Base-by-base conservation (phyloP, 441 rosid genomes). In the Populus tomentosa region DNA sequence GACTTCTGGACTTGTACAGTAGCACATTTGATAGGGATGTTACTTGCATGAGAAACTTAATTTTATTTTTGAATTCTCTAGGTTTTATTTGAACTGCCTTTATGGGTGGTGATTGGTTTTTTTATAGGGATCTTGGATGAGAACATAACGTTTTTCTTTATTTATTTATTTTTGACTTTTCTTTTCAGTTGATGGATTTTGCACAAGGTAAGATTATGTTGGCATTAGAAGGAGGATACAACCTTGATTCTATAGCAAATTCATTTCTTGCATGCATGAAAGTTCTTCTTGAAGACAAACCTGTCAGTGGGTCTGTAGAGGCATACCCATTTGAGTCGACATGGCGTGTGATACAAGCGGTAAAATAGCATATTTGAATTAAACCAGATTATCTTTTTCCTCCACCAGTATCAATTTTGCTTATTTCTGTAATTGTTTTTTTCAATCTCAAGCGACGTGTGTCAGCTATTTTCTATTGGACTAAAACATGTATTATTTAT, bases 161-260 rank as follows among this genome's bases (percentile, higher is more conserved):
- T 33, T 33, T 33, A 33, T 66, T 65, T 32, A 68, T 53, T 4
- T 32, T 14, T 73, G 30, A 6, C 32, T 70, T 74, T 69, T 10
- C 53, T 71, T 77, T 83, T 70, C 84, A 95, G 98, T 84, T 94
- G 85, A 89, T 92, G 95, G 91, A 88, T 80, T 90, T 92, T 87
- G 94, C 90, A 38, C 86, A 84, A 76, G 95, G 97, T 77, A 94
- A 89, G 89, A 83, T 96, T 79, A 94, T 92, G 35, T 78, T 96
- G 86, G 97, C 96, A 36, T 78, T 96, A 81, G 99, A 96, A 84
- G 99, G 99, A 84, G 99, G 99, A 21, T 96, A 96, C 88, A 94
- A 92, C 84, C 97, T 90, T 56, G 83, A 85, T 73, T 92, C 98
- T 7, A 85, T 91, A 71, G 95, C 99, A 82, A 87, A 90, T 76